These are phyloP conservation scores for Rostrohypoxylon terebratum DNA, from an alignment of 495 filamentous ascomycete genomes.

Conservation along the genomic window DNA sequence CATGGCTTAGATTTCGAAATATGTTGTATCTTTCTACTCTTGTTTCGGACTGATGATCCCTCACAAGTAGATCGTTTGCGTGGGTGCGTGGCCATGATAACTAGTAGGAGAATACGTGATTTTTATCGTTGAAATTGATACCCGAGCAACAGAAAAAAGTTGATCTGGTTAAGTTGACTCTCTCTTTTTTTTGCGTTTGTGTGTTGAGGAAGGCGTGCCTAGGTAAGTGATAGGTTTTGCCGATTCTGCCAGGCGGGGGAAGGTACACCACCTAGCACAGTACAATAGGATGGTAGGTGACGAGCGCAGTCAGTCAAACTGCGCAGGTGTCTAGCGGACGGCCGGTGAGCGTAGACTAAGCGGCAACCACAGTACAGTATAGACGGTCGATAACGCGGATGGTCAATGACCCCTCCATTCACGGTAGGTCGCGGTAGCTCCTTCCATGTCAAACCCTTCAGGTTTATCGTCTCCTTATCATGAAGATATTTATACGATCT, in stretches of 20 bases:
- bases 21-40: not conserved
- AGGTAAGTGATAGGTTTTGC: not conserved
- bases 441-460: too few relatives aligned
- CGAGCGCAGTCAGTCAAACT: not conserved
- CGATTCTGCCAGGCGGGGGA: not conserved
- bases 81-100: not conserved
- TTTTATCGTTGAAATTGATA: not conserved
- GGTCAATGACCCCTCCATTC: not conserved
- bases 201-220: not conserved
- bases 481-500: not conserved
- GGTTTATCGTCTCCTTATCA: not conserved
- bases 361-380: not conserved
- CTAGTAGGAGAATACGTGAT: not conserved
- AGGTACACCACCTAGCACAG: not conserved
- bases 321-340: not conserved
- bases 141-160: not conserved
- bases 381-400: not conserved
- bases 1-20: not conserved
- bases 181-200: not conserved
- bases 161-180: not conserved
- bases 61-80: not conserved
- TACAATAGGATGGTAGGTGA: not conserved
- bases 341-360: not conserved
- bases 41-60: not conserved
- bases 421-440: not conserved